phyloP scores from a whole-genome alignment of 2,329 filamentous ascomycete genomes.

The Fusarium neocosmosporiellum region DNA sequence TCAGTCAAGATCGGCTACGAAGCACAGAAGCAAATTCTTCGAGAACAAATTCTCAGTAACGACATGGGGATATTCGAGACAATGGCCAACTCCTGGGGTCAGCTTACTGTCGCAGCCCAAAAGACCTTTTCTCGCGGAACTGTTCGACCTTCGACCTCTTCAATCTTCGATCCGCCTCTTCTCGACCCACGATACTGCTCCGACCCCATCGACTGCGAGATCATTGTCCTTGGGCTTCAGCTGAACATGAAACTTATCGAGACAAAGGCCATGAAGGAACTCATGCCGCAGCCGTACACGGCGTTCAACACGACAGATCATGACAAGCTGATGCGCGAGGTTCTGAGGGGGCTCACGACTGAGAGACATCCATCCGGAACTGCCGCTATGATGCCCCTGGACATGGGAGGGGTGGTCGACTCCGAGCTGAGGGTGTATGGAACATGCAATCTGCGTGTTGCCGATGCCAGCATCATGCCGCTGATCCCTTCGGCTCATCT shows the following conservation, averaged over 20 bases:
- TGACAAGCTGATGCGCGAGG: neutral
- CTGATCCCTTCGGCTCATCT: constrained; percentile 42
- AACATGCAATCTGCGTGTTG: constrained; percentile 38
- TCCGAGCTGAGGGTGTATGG: constrained; percentile 41
- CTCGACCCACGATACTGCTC: constrained; percentile 27
- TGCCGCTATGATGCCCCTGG: constrained; percentile 17
- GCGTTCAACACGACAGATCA: constrained; percentile 10
- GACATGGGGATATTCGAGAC: constrained; percentile 24
- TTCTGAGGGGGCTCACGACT: neutral
- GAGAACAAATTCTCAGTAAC: constrained; percentile 1
- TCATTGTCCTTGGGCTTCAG: constrained; percentile 23
- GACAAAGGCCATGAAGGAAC: constrained; percentile 13
- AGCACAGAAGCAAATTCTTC: constrained; percentile 9
- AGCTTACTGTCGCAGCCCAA: constrained; percentile 22
- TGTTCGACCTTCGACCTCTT: neutral
- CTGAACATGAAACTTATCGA: constrained; percentile 15
- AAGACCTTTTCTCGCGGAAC: constrained; percentile 24
- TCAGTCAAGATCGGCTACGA: constrained; percentile 17
- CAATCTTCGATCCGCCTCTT: constrained; percentile 11
- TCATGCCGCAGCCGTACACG: constrained; percentile 13
- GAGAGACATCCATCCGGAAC: constrained; percentile 21
- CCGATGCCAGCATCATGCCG: constrained; percentile 43
- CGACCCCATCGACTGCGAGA: constrained; percentile 21
- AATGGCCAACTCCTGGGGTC: constrained; percentile 18
- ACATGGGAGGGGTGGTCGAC: constrained; percentile 37